Conservation (phyloP, 208 protist species). For the Spongospora subterranea region DNA sequence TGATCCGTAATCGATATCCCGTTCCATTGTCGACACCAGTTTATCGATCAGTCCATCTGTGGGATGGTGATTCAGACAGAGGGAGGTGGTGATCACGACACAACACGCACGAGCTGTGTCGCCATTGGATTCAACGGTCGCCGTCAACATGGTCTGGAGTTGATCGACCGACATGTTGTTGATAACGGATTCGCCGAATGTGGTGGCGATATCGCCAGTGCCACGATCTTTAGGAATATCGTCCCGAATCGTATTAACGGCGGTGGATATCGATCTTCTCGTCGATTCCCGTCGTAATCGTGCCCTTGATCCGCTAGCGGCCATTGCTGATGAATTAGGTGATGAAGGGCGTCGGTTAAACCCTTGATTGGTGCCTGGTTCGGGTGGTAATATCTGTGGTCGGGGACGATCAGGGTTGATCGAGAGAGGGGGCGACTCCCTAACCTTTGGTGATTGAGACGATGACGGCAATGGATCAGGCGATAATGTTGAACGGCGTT, state of each 20-base stretch:
- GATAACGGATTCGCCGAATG: constrained; percentile 3
- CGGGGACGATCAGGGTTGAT: too few relatives aligned
- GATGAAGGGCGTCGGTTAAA: neutral
- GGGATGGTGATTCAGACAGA: neutral
- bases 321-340: neutral
- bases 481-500: neutral
- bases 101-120: neutral
- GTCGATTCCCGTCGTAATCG: constrained; percentile 14
- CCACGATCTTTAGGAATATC: neutral
- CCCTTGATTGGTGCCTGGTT: too few relatives aligned
- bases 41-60: neutral
- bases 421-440: too few relatives aligned
- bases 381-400: too few relatives aligned
- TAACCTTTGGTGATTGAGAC: neutral
- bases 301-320: neutral
- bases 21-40: constrained; percentile 14
- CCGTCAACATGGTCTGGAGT: constrained; percentile 30
- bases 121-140: neutral
- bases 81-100: neutral
- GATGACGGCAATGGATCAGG: neutral
- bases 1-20: neutral
- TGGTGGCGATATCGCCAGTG: neutral
- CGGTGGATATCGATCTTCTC: neutral
- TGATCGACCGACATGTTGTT: neutral
- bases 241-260: neutral